These are phyloP conservation scores for Solanum medicagineum DNA, from an alignment of 257 asterid genomes.

Conservation along the genomic window DNA sequence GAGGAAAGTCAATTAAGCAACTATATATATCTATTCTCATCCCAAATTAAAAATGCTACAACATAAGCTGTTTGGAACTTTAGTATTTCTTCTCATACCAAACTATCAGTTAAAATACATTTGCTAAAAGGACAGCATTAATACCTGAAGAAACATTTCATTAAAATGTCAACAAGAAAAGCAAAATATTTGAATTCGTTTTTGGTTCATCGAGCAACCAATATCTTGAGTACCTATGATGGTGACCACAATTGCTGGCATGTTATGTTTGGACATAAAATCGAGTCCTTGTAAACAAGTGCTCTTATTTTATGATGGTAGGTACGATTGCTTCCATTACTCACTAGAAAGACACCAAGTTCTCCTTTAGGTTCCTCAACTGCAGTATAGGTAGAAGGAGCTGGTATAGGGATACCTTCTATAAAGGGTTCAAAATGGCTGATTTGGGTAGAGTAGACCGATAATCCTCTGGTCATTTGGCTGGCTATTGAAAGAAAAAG, in stretches of 20 bases:
- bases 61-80: too few relatives aligned
- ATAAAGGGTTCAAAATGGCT: background rate
- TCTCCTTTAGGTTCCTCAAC: background rate
- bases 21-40: too few relatives aligned
- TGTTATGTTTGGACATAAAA: background rate
- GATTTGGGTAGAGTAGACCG: background rate
- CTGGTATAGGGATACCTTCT: background rate
- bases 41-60: too few relatives aligned
- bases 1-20: too few relatives aligned
- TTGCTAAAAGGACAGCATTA: background rate
- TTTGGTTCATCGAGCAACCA: background rate
- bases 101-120: background rate
- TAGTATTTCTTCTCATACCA: background rate
- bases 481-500: background rate
- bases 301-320: background rate
- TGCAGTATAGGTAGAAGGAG: background rate
- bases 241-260: background rate
- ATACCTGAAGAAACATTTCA: background rate
- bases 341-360: background rate
- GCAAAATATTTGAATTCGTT: background rate
- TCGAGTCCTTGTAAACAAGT: background rate
- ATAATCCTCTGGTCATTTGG: background rate
- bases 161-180: background rate
- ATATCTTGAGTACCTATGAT: background rate
- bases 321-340: background rate